Percentiles rank a stretch among this genome's conserved stretches.
phyloP scores from a whole-genome alignment of 1,284 basidiomycete species.

The Cutaneotrichosporon sp. region DNA sequence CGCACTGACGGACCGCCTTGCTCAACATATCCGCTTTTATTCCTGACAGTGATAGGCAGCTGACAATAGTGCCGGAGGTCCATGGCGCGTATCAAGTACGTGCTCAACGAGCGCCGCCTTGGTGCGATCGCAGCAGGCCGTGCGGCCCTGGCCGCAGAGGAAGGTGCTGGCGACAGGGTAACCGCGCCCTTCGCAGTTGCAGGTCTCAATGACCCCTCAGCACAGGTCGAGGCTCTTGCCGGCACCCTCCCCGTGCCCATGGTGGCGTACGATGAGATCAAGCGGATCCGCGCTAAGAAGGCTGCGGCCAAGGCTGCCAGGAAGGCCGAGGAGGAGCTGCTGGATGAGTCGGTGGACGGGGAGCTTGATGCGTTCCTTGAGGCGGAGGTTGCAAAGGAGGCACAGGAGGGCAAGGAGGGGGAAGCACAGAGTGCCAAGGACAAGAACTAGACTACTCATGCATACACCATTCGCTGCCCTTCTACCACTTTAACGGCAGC shows the following conservation, averaged over 20 bases:
- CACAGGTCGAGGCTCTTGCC: constrained; percentile 8
- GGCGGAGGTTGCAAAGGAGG: constrained; percentile 14
- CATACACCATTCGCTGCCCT: constrained; percentile 8
- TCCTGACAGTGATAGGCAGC: no score
- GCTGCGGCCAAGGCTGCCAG: constrained; percentile 12
- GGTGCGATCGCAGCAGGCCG: constrained; percentile 62
- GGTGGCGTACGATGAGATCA: neutral
- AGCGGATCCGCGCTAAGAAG: constrained; percentile 1
- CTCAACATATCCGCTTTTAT: no score
- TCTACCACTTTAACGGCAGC: neutral
- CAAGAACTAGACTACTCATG: constrained; percentile 3
- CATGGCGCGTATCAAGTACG: constrained; percentile 94
- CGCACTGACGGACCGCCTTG: no score
- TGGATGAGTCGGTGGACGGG: constrained; percentile 32
- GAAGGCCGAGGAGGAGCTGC: constrained; percentile 18
- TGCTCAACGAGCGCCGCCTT: constrained; percentile 84
- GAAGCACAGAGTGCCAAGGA: neutral
- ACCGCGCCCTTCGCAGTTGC: constrained; percentile 5
- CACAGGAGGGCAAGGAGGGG: constrained; percentile 13
- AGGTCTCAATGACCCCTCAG: constrained; percentile 9
- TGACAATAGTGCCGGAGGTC: constrained; percentile 73
- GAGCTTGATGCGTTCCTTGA: constrained; percentile 18
- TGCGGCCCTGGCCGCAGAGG: neutral
- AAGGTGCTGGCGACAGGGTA: neutral
- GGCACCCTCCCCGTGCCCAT: constrained; percentile 7